A percentile compares a stretch with the other conserved stretches of the same genome.
Conservation (phyloP, 257 asterid genomes). For the Knoxia roxburghii region DNA sequence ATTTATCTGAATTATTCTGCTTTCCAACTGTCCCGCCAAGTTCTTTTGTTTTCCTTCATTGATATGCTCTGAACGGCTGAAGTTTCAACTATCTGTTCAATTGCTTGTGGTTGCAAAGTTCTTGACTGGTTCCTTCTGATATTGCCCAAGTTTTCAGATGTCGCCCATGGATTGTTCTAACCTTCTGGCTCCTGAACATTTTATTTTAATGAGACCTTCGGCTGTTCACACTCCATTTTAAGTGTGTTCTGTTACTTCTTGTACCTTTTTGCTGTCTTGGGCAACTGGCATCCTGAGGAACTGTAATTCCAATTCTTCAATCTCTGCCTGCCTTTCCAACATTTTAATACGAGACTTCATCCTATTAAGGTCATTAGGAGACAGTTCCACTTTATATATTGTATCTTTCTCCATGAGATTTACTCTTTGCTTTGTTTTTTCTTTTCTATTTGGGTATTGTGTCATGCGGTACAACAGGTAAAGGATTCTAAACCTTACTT, state of each 20-base stretch:
- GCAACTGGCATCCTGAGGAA: constrained; percentile 67
- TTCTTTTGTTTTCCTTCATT: constrained; percentile 29
- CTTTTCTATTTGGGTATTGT: background rate
- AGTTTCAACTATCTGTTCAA: constrained; percentile 47
- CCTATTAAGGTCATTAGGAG: constrained; percentile 27
- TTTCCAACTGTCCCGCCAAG: constrained; percentile 16
- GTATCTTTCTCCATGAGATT: background rate
- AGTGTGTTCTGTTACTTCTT: constrained; percentile 55
- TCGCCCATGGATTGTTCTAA: constrained; percentile 25
- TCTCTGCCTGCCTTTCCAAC: constrained; percentile 64
- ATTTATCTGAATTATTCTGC: constrained; percentile 36
- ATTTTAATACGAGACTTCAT: constrained; percentile 35
- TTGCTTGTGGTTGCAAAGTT: constrained; percentile 57
- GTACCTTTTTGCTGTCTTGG: constrained; percentile 60
- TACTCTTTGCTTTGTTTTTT: background rate
- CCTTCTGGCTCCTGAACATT: constrained; percentile 26
- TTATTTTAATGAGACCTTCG: constrained; percentile 36
- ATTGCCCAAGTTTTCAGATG: constrained; percentile 29
- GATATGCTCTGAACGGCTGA: constrained; percentile 26
- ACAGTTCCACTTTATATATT: constrained; percentile 20
- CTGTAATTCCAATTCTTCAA: constrained; percentile 71
- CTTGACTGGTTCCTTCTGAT: constrained; percentile 47
- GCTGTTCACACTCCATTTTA: constrained; percentile 54
- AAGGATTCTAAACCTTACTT: constrained; percentile 54
- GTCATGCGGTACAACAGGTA: background rate